These are phyloP conservation scores for Uronychia binucleata DNA, from an alignment of 73 alveolate genomes.

Conservation along the genomic window DNA sequence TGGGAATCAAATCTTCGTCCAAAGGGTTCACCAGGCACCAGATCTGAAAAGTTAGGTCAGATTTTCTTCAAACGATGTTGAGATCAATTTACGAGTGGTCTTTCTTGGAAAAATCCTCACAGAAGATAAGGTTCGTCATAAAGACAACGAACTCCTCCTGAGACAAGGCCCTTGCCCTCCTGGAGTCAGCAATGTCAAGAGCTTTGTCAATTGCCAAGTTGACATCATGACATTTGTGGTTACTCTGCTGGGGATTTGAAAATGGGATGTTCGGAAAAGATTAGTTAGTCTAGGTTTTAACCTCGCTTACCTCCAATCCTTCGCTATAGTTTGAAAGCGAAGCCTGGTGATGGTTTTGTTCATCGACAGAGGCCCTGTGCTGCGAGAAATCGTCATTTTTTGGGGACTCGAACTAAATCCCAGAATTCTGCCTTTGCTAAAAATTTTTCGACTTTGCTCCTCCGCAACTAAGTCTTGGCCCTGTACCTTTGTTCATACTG, in stretches of 20 bases:
- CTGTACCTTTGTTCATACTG: neutral
- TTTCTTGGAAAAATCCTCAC: neutral
- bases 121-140: neutral
- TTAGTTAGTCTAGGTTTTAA: neutral
- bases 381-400: neutral
- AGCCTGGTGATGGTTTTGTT: neutral
- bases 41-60: neutral
- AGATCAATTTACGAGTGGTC: neutral
- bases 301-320: neutral
- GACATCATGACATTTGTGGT: neutral
- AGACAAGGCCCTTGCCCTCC: neutral
- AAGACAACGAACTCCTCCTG: neutral
- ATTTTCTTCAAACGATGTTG: neutral
- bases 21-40: neutral
- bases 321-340: neutral
- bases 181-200: neutral
- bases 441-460: neutral
- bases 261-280: neutral
- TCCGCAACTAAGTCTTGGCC: neutral
- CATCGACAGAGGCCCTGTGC: neutral
- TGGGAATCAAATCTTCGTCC: neutral
- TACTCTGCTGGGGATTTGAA: too few relatives aligned
- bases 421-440: neutral
- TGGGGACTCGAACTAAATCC: neutral
- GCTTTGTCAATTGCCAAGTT: neutral